Evolutionary conservation across 306 rosid species (phyloP).

Genomic region (Trifolium dubium): DNA sequence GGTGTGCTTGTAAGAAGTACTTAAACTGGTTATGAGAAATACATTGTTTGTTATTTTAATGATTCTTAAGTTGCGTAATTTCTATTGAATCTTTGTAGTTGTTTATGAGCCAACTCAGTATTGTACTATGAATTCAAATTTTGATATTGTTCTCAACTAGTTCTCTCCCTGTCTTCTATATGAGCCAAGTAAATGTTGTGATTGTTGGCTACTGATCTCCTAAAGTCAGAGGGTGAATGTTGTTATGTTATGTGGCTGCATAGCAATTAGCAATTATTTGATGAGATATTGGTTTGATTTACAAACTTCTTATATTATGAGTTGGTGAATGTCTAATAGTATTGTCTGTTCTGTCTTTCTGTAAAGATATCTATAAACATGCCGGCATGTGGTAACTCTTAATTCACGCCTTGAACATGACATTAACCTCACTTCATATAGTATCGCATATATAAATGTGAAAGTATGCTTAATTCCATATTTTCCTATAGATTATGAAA

Average conservation of each 20-base stretch:
- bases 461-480: no score
- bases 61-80: not conserved
- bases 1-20: not conserved
- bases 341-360: not conserved
- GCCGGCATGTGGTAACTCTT: not conserved
- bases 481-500: no score
- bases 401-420: no score
- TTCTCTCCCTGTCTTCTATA: not conserved
- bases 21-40: not conserved
- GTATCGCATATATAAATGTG: no score
- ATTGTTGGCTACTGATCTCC: not conserved
- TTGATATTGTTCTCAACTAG: not conserved
- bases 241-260: not conserved
- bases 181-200: not conserved
- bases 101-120: not conserved
- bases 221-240: not conserved
- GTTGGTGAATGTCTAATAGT: not conserved
- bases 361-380: not conserved
- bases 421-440: no score
- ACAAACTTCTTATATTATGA: not conserved
- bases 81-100: not conserved
- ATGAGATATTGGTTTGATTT: not conserved
- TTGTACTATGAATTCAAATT: not conserved
- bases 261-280: not conserved
- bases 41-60: not conserved